Percentiles rank a stretch among this genome's conserved stretches.
These are phyloP conservation scores for Earliella scabrosa DNA, from an alignment of 1,284 basidiomycete genomes.

Conservation along the genomic window DNA sequence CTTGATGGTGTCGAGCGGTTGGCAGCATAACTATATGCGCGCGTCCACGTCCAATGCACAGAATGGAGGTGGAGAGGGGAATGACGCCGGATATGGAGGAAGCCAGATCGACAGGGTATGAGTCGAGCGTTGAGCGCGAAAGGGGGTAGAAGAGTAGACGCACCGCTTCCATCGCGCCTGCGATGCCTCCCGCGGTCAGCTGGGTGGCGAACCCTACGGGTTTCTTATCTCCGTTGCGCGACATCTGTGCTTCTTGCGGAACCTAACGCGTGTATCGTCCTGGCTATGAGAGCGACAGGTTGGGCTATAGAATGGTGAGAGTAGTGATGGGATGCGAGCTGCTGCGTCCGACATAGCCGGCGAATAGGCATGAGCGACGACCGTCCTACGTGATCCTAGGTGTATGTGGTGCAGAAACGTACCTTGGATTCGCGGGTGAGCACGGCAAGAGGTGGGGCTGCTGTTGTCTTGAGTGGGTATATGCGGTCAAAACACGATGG, in stretches of 20 bases:
- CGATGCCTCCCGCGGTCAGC: conserved; percentile 89
- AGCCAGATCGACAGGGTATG: background rate
- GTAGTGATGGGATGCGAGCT: background rate
- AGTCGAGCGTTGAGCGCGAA: background rate
- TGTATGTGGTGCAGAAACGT: too few species aligned
- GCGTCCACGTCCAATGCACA: too few species aligned
- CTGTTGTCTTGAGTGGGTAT: too few species aligned
- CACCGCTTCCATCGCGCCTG: conserved; percentile 91
- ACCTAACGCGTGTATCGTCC: background rate
- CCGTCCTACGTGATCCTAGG: background rate
- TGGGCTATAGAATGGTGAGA: background rate
- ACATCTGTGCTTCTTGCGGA: conserved; percentile 44
- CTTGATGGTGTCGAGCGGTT: conserved; percentile 96
- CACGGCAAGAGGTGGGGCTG: too few species aligned
- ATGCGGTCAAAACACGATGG: too few species aligned
- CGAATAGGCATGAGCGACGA: background rate
- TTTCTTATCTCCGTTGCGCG: conserved; percentile 64
- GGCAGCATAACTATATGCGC: conserved; percentile 64
- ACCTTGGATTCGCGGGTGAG: too few species aligned
- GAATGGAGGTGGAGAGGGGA: too few species aligned
- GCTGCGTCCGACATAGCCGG: too few species aligned
- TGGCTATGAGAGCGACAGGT: too few species aligned
- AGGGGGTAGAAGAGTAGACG: conserved; percentile 37
- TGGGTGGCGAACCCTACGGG: conserved; percentile 87
- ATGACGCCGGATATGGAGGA: too few species aligned